Evolutionary conservation across 805 yeast genomes (phyloP), one percentile per base, ranked within the genome.

Genomic region (Teunomyces atbi): DNA sequence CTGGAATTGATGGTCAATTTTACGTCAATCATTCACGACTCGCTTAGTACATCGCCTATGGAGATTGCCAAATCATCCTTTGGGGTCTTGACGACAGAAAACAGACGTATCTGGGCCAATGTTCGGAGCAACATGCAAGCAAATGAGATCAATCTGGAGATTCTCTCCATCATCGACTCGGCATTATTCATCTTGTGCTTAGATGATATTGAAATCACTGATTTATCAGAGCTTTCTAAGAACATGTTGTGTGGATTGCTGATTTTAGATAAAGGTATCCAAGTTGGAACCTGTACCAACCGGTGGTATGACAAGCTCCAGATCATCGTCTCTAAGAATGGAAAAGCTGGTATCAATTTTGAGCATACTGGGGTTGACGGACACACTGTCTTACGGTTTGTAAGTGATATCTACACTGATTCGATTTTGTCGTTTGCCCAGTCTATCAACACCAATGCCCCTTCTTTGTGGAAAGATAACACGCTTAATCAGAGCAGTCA

Each of bases 301-400:
- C 74, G 97, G 62, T 90, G 96, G 97, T 90, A 89, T 62, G 97
- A 90, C 67, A 90, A 90, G 67, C 68, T 90, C 52, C 97, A 90
- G 65, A 76, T 90, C 53, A 90, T 90, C 45, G 81, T 90, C 45
- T 89, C 96, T 4, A 81, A 83, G 62, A 89, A 90, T 64, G 96
- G 95, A 19, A 86, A 87, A 65, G 96, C 94, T 2, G 97, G 97
- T 23, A 83, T 90, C 54, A 90, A 91, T 64, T 90, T 90, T 61
- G 97, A 90, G 60, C 94, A 90, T 60, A 86, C 97, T 0, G 96
- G 96, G 55, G 95, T 90, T 21, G 97, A 90, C 66, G 97, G 97
- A 46, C 97, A 90, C 64, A 90, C 97, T 0, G 96, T 90, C 4
- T 70, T 90, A 54, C 70, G 97, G 52, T 85, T 86, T 70, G 96